These are phyloP conservation scores for Russula griseocarnosa DNA, from an alignment of 768 basidiomycete species.

Conservation along the genomic window DNA sequence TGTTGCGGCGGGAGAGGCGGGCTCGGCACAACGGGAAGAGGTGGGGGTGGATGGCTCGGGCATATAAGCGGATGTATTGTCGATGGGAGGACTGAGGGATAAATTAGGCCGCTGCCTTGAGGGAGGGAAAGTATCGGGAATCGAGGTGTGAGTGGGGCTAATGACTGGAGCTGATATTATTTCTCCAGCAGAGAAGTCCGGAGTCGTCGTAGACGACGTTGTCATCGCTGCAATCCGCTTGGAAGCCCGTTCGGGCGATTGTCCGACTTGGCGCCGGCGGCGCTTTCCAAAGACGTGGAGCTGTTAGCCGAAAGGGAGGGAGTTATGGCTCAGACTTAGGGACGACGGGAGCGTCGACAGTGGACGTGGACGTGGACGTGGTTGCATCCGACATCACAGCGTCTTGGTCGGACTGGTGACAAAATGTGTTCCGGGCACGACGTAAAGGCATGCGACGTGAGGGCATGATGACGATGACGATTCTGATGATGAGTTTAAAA, in stretches of 20 bases:
- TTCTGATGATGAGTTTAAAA: background rate
- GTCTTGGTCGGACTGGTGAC: background rate
- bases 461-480: background rate
- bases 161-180: background rate
- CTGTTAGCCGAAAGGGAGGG: background rate
- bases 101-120: background rate
- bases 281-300: conserved; percentile 6
- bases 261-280: background rate
- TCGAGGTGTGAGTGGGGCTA: background rate
- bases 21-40: background rate
- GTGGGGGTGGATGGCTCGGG: background rate
- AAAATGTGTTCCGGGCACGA: conserved; percentile 9
- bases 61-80: background rate
- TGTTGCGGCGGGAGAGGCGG: conserved; percentile 33
- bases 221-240: background rate
- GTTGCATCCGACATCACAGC: conserved; percentile 8
- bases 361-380: background rate
- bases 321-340: background rate
- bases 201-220: background rate
- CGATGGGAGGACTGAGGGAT: conserved; percentile 2
- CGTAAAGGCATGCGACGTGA: conserved; percentile 15
- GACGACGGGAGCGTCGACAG: background rate
- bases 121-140: background rate
- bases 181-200: background rate
- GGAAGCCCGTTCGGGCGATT: background rate